Evolutionary conservation across 768 basidiomycete species (phyloP), one percentile per base, ranked within the genome.

Genomic region (Cytidiella melzeri): DNA sequence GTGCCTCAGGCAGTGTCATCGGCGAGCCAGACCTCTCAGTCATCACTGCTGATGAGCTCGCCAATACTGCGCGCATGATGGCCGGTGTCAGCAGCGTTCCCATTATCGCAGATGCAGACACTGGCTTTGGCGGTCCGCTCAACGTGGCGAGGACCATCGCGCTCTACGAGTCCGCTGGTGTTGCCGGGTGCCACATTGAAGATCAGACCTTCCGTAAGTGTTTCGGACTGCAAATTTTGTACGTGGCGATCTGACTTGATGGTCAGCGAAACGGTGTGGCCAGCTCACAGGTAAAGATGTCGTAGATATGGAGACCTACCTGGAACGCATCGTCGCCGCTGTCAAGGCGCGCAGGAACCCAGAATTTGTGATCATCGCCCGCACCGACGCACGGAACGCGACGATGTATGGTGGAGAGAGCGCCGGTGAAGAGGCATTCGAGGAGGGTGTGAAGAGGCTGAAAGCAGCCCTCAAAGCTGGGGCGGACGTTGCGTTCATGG

Each of bases 401-500:
- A 52, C 50, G 19, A 53, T 23, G 47, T 59, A 44, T 39, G 61
- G 61, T 7, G 61, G 58, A 0, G 49, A 51, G 48, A 51, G 58
- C 5, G 61, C 61, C 10, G 61, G 58, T 15, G 61, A 59, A 42
- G 51, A 59, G 5, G 61, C 61, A n/a, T 61, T 61, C 47, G 52
- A 59, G 42, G 61, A 61, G 38, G 61, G 61, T 20, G 56, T 61
- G 3, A 59, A 57, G 51, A 50, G 58, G 18, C 43, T 61, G 24
- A 58, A 61, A 39, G 59, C 59, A 1, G 59, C 59, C 20, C 45
- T 56, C 4, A 54, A 41, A 9, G 60, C 60, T 5, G 61, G 61
- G 5, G 58, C 61, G 9, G 61, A 61, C 44, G 55, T 61, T 36
- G 61, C 58, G 15, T 61, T 61, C 57, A 61, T 61, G 58, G 61